Base-by-base conservation (phyloP, 306 rosid genomes). In the Cicer cuneatum region DNA sequence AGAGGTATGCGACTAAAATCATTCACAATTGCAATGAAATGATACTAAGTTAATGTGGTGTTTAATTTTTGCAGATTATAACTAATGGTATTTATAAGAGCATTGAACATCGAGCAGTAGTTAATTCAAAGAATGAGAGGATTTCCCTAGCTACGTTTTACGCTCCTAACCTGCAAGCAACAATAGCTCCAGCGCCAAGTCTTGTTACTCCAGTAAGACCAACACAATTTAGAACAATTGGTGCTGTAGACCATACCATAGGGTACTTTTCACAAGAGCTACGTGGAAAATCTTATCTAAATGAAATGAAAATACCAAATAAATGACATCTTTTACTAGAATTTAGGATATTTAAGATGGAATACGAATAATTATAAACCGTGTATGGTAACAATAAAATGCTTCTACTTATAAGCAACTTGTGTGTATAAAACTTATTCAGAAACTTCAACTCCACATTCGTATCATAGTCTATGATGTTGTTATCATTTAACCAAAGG, bases 31-130 rank as follows among this genome's bases (percentile, higher is more conserved):
- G 33, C 33, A 29, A 3, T 29, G 33, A 29, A 29, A 29, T 29
- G 33, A 29, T 29, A 29, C 33, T 29, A 29, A 29, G 33, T 29
- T 29, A 29, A 5, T 54, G 64, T n/a, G n/a, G n/a, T n/a, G 11
- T 37, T 46, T 24, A 0, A 10, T 54, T 29, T 10, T 29, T 10
- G 35, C 77, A 89, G 90, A 82, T 86, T 13, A 41, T 82, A 7
- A 89, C 85, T 0, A 86, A 89, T 15, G 89, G 86, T 4, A 52
- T 75, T n/a, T 84, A 80, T 40, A 40, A 52, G 0, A 86, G 90
- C 66, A 54, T 79, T 6, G 82, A 86, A 72, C 88, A 86, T 49
- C 49, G 87, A 1, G 87, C 80, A 2, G 70, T 53, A 0, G 85
- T 86, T 13, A 88, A 86, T 54, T 12, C 49, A 7, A 46, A 38